phyloP scores from a whole-genome alignment of 2,329 filamentous ascomycete species.

The Pseudogymnoascus sp. region DNA sequence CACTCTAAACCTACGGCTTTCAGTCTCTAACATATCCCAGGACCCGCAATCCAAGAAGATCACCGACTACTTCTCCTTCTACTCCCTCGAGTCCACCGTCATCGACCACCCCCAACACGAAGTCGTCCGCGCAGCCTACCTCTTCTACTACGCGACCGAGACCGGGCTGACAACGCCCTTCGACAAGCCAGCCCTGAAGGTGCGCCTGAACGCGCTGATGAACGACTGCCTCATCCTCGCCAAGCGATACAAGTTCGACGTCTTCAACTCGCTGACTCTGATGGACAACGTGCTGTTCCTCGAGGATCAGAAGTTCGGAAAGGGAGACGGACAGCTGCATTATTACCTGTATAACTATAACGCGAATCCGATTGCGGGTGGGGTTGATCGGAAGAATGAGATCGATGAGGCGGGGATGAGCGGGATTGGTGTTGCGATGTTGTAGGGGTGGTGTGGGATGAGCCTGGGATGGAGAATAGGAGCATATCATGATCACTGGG shows the following conservation, averaged over 20 bases:
- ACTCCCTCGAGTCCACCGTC: slow-evolving; percentile 86
- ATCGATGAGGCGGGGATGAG: slow-evolving; percentile 72
- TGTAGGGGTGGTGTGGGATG: background rate
- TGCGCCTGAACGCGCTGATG: slow-evolving; percentile 72
- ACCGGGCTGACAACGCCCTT: slow-evolving; percentile 56
- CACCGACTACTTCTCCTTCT: slow-evolving; percentile 97
- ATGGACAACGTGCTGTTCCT: slow-evolving; percentile 94
- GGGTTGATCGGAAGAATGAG: slow-evolving; percentile 71
- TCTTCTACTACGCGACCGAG: slow-evolving; percentile 94
- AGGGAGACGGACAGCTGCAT: slow-evolving; percentile 88
- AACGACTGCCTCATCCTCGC: slow-evolving; percentile 82
- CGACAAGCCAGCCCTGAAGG: slow-evolving; percentile 57
- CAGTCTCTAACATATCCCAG: slow-evolving; percentile 37
- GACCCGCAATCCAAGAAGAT: slow-evolving; percentile 65
- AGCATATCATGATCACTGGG: background rate
- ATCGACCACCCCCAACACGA: slow-evolving; percentile 74
- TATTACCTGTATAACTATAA: slow-evolving; percentile 98
- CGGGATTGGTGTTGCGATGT: slow-evolving; percentile 84
- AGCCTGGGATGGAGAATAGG: background rate
- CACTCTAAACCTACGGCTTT: background rate
- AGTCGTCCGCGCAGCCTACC: slow-evolving; percentile 80
- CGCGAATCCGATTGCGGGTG: slow-evolving; percentile 75
- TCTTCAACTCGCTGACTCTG: slow-evolving; percentile 90
- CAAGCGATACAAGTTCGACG: slow-evolving; percentile 79
- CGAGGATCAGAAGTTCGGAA: slow-evolving; percentile 87